Evolutionary conservation across 805 yeast species (phyloP), one percentile per base, ranked within the genome.

Genomic region (Candida oleophila): DNA sequence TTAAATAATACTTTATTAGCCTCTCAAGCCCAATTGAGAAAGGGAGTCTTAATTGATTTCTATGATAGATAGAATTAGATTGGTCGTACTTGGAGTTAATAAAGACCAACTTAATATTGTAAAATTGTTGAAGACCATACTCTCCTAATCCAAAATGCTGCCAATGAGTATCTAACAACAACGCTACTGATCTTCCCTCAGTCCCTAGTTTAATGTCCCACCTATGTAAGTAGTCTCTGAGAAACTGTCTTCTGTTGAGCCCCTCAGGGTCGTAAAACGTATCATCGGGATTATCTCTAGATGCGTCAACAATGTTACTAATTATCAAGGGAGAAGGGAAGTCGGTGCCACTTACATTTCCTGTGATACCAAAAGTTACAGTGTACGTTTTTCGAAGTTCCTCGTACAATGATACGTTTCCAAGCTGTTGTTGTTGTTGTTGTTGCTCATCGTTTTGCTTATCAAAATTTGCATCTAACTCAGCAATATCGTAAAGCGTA

Each of bases 261-360:
- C 60, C 59, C 7, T 62, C 61, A 3, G 51, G 49, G 11, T 56
- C 55, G 44, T 53, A 55, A n/a, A 9, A 16, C 15, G 25, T 21
- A 9, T 28, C 32, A 20, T 38, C 35, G 19, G 30, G 41, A 5
- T 18, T 22, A 4, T 12, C 22, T 9, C 18, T 36, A 12, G 9
- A 9, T 9, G 8, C 19, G 22, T 11, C 39, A 3, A 22, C 9
- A 15, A 56, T 41, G 41, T 59, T 59, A 15, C 57, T 41, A 1
- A 62, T 49, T 3, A 61, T 51, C 22, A 58, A 42, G 1, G 66
- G 67, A n/a, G 52, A 47, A 15, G 57, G 50, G 21, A 63, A 56
- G 28, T 55, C 52, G 5, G 58, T 40, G 15, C 59, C 61, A 9
- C 48, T 38, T 4, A 57, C 43, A 47, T 62, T 64, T 2, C 61